Base-by-base conservation (phyloP, 352 stramenopile species). In the Phytophthora europaea region DNA sequence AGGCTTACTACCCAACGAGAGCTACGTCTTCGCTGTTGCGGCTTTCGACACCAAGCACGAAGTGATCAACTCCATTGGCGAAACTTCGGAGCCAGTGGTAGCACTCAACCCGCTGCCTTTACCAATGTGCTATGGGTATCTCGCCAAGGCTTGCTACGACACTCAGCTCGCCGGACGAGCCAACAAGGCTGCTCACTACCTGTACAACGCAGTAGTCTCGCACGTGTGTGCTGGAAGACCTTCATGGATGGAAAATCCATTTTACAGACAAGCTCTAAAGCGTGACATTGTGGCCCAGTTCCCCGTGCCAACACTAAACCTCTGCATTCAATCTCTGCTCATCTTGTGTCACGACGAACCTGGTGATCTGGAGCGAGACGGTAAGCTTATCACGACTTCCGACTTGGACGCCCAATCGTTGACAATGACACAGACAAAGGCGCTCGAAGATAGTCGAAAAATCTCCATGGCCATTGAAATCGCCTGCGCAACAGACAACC, bases 21-120 rank as follows among this genome's bases (percentile, higher is more conserved):
- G 74, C 59, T 97, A 96, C 61, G 87, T 96, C 15, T 97, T 97
- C 52, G 91, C 91, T 10, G 79, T 91, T 2, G 89, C 89, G 26
- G 90, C 89, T 1, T 97, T 91, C 26, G 90, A 97, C 52, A 69
- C 60, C 3, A 71, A 85, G 0, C 75, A 87, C 18, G 74, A 94
- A 3, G 33, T 94, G 9, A 92, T 97, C 22, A 63, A 90, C 50
- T 76, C 70, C 4, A 92, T 96, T 40, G 90, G 90, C 0, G 80
- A 85, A 18, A 94, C 86, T 0, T 90, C 85, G 1, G 65, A 76
- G 12, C 78, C 86, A 1, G 82, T 96, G 8, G 77, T 90, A 1
- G 79, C 91, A 3, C 65, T 95, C 1, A 92, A 95, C 47, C 86
- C 89, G 2, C 58, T 97, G 5, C 74, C 87, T 12, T 55, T 95